Base-by-base conservation (phyloP, 441 rosid species). In the Melastoma candidum region DNA sequence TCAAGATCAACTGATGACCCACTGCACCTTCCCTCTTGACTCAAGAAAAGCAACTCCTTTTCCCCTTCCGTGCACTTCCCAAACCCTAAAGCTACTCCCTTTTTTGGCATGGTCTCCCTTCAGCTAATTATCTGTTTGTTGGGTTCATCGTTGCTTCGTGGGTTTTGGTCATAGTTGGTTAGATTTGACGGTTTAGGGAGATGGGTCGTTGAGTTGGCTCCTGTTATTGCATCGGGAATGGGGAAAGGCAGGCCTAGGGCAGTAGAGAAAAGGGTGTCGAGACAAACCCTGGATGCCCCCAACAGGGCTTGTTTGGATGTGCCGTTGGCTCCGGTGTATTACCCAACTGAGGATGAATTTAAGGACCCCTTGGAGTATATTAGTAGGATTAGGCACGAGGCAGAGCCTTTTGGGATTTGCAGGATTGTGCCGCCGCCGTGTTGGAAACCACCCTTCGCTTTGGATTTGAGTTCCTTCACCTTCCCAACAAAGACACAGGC, bases 401-500 rank as follows among this genome's bases (percentile, higher is more conserved):
- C 94, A 32, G 96, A 92, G 78, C 75, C 68, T 26, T 92, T 78
- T 59, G 98, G 98, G 60, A 84, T 92, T 63, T 92, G 98, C 67
- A 87, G 75, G 74, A 92, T 92, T 69, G 94, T 92, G 48, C 98
- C 98, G 0, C 98, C 98, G 0, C 63, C 68, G 59, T 26, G 46
- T 51, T 87, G 98, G 96, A 70, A 66, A 26, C 94, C 98, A 0
- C 95, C 98, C 10, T 87, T 85, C 53, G 90, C 85, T 0, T 71
- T 92, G 78, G 71, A 82, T 66, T 51, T 73, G 71, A 77, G 76
- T 53, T 70, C 77, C 41, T 85, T 92, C 65, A 76, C 69, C 51
- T 87, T 92, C 51, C 96, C 95, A 0, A 92, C 96, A 0, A 92
- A 92, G 64, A 82, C 98, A 4, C 98, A 92, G 69, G 98, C 93